These are phyloP conservation scores for Raphanus raphanistrum DNA, from an alignment of 345 rosid species.

Conservation along the genomic window DNA sequence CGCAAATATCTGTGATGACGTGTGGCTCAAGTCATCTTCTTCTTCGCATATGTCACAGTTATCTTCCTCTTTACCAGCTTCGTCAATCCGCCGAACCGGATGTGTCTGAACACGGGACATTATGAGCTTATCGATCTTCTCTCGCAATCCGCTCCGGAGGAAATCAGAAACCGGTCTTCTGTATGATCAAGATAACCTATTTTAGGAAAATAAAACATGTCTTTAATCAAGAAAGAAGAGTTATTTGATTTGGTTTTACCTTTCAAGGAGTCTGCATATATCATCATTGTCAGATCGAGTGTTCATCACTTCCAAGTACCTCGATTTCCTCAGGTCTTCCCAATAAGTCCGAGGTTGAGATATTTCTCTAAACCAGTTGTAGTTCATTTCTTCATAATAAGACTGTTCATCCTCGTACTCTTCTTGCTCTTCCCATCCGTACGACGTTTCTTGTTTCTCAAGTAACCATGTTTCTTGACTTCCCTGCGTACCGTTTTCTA, in stretches of 20 bases:
- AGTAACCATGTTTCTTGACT: conserved; percentile 7
- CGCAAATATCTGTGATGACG: conserved; percentile 43
- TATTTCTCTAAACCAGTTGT: conserved; percentile 72
- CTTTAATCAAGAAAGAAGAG: not conserved
- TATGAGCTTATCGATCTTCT: conserved; percentile 65
- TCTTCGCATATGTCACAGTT: conserved; percentile 13
- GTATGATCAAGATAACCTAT: conserved; percentile 22
- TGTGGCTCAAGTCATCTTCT: conserved; percentile 33
- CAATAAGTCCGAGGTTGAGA: conserved; percentile 79
- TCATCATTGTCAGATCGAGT: conserved; percentile 55
- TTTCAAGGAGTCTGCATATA: conserved; percentile 66
- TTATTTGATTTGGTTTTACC: conserved; percentile 40
- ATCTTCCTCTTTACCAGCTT: conserved; percentile 22
- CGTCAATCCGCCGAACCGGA: conserved; percentile 34
- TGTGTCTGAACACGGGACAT: conserved; percentile 48
- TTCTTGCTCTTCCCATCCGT: conserved; percentile 40
- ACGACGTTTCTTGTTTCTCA: conserved; percentile 16
- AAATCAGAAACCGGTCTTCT: conserved; percentile 80
- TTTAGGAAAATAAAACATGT: not conserved
- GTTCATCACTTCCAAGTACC: conserved; percentile 71
- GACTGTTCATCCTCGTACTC: conserved; percentile 35
- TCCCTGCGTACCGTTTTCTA: not conserved
- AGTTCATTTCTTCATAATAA: conserved; percentile 31
- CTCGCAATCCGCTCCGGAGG: conserved; percentile 69
- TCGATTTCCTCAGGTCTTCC: conserved; percentile 66